These are phyloP conservation scores for Corylus avellana DNA, from an alignment of 306 rosid genomes.

Conservation along the genomic window DNA sequence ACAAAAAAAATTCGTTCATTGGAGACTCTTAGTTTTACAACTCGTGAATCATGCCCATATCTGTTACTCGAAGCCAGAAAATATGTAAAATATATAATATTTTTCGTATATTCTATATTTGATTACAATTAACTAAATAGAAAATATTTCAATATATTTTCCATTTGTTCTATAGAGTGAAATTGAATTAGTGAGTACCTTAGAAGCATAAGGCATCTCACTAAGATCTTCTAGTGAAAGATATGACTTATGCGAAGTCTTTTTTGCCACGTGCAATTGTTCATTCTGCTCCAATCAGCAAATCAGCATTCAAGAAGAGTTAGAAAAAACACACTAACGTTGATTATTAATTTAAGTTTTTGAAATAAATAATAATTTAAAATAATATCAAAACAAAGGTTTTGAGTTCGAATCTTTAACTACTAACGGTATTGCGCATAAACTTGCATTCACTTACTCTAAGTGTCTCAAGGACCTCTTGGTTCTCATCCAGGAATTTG, in stretches of 20 bases:
- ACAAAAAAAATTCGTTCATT: too few relatives aligned
- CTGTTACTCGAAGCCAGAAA: background rate
- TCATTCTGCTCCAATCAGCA: constrained; percentile 54
- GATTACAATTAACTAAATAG: too few relatives aligned
- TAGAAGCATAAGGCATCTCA: constrained; percentile 70
- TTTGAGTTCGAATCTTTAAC: too few relatives aligned
- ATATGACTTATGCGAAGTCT: constrained; percentile 11
- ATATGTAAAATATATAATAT: too few relatives aligned
- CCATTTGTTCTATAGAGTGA: background rate
- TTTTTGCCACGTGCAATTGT: constrained; percentile 47
- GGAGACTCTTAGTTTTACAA: background rate
- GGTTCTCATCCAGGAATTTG: constrained; percentile 76
- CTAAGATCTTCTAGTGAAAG: constrained; percentile 62
- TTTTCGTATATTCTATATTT: too few relatives aligned
- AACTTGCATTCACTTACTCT: constrained; percentile 34
- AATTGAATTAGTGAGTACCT: constrained; percentile 35
- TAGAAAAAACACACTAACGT: background rate
- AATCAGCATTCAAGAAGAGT: background rate
- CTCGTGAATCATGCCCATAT: background rate
- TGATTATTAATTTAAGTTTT: background rate
- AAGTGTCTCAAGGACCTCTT: constrained; percentile 49
- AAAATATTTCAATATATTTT: too few relatives aligned
- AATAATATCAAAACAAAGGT: too few relatives aligned
- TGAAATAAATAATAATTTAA: too few relatives aligned
- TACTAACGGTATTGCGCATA: too few relatives aligned